Evolutionary conservation across 2,329 filamentous ascomycete genomes (phyloP).

Genomic region (Talaromyces amestolkiae): DNA sequence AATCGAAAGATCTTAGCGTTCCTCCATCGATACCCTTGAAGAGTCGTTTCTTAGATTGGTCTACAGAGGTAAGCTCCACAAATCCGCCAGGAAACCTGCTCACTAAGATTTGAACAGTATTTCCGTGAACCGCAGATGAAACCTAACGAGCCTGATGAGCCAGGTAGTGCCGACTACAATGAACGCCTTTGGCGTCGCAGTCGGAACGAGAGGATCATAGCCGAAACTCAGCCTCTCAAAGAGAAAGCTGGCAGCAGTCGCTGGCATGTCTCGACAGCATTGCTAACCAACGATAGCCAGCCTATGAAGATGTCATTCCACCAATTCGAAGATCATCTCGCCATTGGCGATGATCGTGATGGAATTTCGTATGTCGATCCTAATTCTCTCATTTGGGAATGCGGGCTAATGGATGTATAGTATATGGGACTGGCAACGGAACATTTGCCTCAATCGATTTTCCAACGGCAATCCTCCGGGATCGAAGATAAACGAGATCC

Average conservation of each 20-base stretch:
- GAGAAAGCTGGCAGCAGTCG: conserved; percentile 77
- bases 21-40: conserved; percentile 68
- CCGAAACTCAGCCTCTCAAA: conserved; percentile 91
- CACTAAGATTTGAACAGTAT: conserved; percentile 53
- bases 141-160: conserved; percentile 89
- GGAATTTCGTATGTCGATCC: conserved; percentile 60
- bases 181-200: conserved; percentile 88
- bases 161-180: conserved; percentile 94
- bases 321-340: conserved; percentile 94
- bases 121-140: conserved; percentile 99
- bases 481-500: conserved; percentile 89
- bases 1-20: conserved; percentile 59
- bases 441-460: conserved; percentile 74
- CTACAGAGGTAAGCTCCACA: conserved; percentile 63
- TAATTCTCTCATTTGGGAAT: background rate
- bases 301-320: conserved; percentile 94
- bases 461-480: conserved; percentile 91
- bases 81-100: conserved; percentile 19
- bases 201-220: conserved; percentile 87
- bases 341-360: conserved; percentile 89
- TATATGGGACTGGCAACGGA: conserved; percentile 90
- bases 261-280: conserved; percentile 80
- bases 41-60: conserved; percentile 90
- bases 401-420: conserved; percentile 34
- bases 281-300: conserved; percentile 86